phyloP scores from a whole-genome alignment of 1,284 basidiomycete genomes.

The Wolfiporia cocos region DNA sequence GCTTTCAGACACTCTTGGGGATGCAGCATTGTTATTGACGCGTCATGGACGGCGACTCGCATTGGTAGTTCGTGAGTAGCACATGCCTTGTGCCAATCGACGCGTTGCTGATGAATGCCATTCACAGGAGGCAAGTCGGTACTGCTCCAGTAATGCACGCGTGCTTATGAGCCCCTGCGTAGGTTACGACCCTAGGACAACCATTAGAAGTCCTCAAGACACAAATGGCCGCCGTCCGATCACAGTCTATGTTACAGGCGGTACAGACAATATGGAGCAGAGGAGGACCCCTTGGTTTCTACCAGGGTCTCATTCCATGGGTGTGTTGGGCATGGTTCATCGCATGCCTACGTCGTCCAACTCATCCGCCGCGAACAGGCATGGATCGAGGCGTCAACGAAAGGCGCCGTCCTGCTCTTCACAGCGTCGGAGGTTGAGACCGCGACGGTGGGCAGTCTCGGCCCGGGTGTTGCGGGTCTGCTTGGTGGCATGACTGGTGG shows the following conservation, averaged over 20 bases:
- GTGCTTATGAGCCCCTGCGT: constrained; percentile 5
- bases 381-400: constrained; percentile 99
- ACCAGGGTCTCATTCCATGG: constrained; percentile 99
- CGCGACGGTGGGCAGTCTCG: constrained; percentile 60
- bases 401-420: constrained; percentile 95
- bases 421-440: constrained; percentile 94
- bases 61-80: constrained; percentile 51
- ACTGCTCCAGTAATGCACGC: background rate
- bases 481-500: constrained; percentile 98
- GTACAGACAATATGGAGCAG: constrained; percentile 86
- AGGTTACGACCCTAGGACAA: constrained; percentile 97
- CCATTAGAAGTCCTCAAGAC: constrained; percentile 99
- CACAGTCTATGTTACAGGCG: constrained; percentile 87
- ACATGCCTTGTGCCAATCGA: background rate
- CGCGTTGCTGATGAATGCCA: constrained; percentile 11
- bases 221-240: constrained; percentile 94
- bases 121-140: constrained; percentile 40
- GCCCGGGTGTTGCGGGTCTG: constrained; percentile 80
- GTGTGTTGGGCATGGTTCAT: constrained; percentile 36
- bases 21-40: constrained; percentile 10
- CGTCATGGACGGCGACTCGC: constrained; percentile 7
- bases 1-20: background rate
- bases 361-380: constrained; percentile 49
- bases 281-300: constrained; percentile 89
- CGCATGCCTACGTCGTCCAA: constrained; percentile 2